Conservation (phyloP, 371 early-diverging fungal genomes). For the Syncephalis plumigaleata region DNA sequence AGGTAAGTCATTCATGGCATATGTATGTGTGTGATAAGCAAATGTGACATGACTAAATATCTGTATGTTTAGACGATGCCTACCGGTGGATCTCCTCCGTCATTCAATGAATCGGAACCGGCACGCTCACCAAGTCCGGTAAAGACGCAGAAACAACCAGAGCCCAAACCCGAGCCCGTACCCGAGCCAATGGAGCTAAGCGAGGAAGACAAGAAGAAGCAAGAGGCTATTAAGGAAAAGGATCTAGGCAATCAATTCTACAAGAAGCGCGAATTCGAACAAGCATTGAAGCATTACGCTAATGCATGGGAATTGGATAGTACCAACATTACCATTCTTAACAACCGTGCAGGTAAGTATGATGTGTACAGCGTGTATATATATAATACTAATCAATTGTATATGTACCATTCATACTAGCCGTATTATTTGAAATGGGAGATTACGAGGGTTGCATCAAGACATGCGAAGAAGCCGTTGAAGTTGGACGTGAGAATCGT, state of each 20-base stretch:
- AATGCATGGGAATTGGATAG: conserved; percentile 82
- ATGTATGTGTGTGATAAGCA: no score
- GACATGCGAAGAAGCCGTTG: conserved; percentile 81
- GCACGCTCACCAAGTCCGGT: no score
- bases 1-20: not conserved
- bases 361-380: not conserved
- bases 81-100: no score
- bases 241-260: conserved; percentile 81
- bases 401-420: no score
- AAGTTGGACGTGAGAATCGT: conserved; percentile 74
- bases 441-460: conserved; percentile 83
- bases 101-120: no score
- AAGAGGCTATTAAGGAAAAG: conserved; percentile 67
- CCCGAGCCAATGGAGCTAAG: conserved; percentile 17
- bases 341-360: conserved; percentile 68
- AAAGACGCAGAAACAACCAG: conserved; percentile 10
- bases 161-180: conserved; percentile 8
- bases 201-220: conserved; percentile 38
- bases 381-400: not conserved
- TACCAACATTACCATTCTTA: conserved; percentile 79
- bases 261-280: conserved; percentile 84
- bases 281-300: conserved; percentile 75
- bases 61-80: no score
- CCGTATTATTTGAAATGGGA: conserved; percentile 88
- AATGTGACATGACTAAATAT: no score